These are phyloP conservation scores for Suillus spraguei DNA, from an alignment of 768 basidiomycete genomes.

Conservation along the genomic window DNA sequence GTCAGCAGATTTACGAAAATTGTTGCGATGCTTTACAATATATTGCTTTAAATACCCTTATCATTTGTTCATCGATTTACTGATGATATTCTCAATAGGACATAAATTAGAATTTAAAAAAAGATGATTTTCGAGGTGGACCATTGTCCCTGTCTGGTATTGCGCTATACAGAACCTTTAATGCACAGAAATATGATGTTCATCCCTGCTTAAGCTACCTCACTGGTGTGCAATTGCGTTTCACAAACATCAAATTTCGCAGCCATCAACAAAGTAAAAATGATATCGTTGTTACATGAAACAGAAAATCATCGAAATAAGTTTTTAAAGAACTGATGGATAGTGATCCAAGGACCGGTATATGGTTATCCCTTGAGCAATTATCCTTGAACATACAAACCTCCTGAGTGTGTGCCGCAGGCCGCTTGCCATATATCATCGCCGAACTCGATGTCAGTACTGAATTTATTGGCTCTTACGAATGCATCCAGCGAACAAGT, in stretches of 20 bases:
- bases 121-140: neutral
- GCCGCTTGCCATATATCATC: slow-evolving; percentile 36
- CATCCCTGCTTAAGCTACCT: neutral
- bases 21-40: too few relatives aligned
- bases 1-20: too few relatives aligned
- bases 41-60: too few relatives aligned
- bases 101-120: too few relatives aligned
- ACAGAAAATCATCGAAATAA: neutral
- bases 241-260: neutral
- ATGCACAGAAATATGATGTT: neutral
- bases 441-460: too few relatives aligned
- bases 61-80: too few relatives aligned
- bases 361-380: neutral
- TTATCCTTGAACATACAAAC: neutral
- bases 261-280: neutral
- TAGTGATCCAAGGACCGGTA: neutral
- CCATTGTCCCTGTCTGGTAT: neutral
- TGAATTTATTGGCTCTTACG: slow-evolving; percentile 23
- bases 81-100: too few relatives aligned
- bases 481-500: slow-evolving; percentile 36
- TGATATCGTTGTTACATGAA: neutral
- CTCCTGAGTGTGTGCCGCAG: slow-evolving; percentile 25
- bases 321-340: neutral
- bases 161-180: neutral
- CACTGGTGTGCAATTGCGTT: neutral